Evolutionary conservation across 2,329 filamentous ascomycete genomes (phyloP), one percentile per base, ranked within the genome.

Genomic region (Colletotrichum gigasporum): DNA sequence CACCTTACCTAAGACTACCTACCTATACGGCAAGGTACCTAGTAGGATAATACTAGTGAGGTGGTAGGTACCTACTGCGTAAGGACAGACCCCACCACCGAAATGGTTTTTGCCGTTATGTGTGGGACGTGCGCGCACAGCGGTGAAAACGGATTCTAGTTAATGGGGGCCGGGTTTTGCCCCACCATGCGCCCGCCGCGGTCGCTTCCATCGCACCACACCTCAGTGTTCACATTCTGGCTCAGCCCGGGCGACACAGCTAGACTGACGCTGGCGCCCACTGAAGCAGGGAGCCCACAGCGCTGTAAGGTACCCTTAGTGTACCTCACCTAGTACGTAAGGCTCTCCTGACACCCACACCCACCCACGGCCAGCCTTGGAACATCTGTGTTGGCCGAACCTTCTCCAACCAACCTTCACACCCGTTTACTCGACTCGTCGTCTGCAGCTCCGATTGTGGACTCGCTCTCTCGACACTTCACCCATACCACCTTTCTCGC

Each of bases 401-500:
- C 34, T 35, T 52, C 57, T 63, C 37, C 57, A 56, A 34, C 45
- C 34, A 42, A 48, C 30, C 53, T 22, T 57, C 50, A 55, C 30
- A 39, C n/a, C 42, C 34, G 24, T 50, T 58, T 41, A 42, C 34
- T 42, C 44, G 44, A 58, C 35, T 41, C 45, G 24, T 22, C 30
- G 45, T 59, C 30, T 52, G 54, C 54, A 63, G 60, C 60, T 61
- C 47, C 56, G 56, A 61, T 37, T 61, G 56, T 64, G 61, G 61
- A 61, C 61, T 64, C 48, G 32, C 35, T 35, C 61, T 52, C 26
- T 22, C 48, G 26, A 48, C 42, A 22, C 44, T 50, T 22, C 59
- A 63, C 41, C 48, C 56, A 55, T 57, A 16, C 35, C 62, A 61
- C 56, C 44, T 14, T 41, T 22, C 42, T 37, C 56, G 48, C 58